A percentile compares a stretch with the other conserved stretches of the same genome.
Conservation (phyloP, 306 rosid genomes). For the Vigna unguiculata region DNA sequence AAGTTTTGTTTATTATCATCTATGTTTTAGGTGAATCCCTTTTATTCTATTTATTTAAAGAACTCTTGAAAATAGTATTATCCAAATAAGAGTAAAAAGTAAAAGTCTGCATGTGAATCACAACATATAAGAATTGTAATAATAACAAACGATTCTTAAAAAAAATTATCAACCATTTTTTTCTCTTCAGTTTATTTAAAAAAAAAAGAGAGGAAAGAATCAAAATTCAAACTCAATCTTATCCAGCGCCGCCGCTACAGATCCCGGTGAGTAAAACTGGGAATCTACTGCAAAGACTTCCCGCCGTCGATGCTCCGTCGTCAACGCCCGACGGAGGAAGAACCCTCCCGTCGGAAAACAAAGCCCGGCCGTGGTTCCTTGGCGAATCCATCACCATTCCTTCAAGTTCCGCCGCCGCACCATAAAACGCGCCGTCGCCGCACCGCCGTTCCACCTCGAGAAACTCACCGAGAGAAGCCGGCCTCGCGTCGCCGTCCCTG, state of each 20-base stretch:
- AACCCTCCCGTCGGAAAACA: constrained; percentile 84
- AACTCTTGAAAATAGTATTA: background rate
- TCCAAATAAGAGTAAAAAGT: constrained; percentile 22
- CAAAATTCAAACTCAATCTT: constrained; percentile 11
- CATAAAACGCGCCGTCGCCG: constrained; percentile 82
- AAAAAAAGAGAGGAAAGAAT: background rate
- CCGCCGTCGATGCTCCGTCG: constrained; percentile 61
- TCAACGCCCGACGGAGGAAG: constrained; percentile 74
- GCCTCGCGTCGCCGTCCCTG: constrained; percentile 66
- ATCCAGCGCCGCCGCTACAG: constrained; percentile 78
- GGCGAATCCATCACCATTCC: constrained; percentile 65
- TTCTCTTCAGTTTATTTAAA: background rate
- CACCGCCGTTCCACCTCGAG: constrained; percentile 86
- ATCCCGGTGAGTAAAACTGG: constrained; percentile 80
- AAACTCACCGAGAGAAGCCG: constrained; percentile 79
- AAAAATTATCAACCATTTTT: background rate
- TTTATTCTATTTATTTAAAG: background rate
- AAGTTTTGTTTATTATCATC: background rate
- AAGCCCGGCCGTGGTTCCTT: constrained; percentile 57
- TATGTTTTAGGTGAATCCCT: background rate
- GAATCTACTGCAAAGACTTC: constrained; percentile 66
- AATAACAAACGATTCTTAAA: background rate
- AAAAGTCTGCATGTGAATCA: constrained; percentile 32
- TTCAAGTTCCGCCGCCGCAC: constrained; percentile 80
- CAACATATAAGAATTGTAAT: constrained; percentile 8